Evolutionary conservation across 164 flowering plant species (phyloP), one percentile per base, ranked within the genome.

Genomic region (Vitis rupestris): DNA sequence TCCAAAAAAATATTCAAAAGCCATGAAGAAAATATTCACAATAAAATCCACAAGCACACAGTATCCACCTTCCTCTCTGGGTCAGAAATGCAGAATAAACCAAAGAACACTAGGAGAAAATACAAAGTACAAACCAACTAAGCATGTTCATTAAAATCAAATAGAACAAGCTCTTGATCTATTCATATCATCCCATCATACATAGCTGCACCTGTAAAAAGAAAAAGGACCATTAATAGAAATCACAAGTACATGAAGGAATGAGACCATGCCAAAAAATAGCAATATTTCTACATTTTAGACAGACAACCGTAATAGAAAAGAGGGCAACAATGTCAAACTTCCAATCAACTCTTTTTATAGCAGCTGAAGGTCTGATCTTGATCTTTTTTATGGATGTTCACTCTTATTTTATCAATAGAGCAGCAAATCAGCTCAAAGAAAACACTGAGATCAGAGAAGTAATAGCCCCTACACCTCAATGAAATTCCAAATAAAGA

Each of bases 1-100:
- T 67, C 74, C 70, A 60, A 65, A 69, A 71, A 52, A 73, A 68
- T 63, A 50, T 66, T 70, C 70, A 60, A 78, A 72, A 50, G 76
- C 77, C 85, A 82, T 73, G 53, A 66, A 19, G 68, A 69, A 44
- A 48, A 66, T 52, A 63, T 56, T 72, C 52, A 59, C 57, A 57
- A 9, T 64, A 15, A 69, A 23, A 58, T 31, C 54, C 48, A 69
- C 30, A 64, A 61, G 64, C 63, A 69, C 64, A 68, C 37, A 47
- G 62, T 62, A 75, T 19, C 60, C 59, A 56, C 19, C 37, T 70
- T 29, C 30, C 16, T 60, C 70, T 12, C 10, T 37, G 2, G 47
- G 23, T 69, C 37, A 65, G 47, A 51, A 5, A 51, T 44, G 12
- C 0, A 23, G 27, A 23, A 23, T 23, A 23, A 23, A 23, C 2